Percentiles rank a stretch among this genome's conserved stretches.
Evolutionary conservation across 2,329 filamentous ascomycete genomes (phyloP).

Genomic region (Scortechinia acanthostroma): DNA sequence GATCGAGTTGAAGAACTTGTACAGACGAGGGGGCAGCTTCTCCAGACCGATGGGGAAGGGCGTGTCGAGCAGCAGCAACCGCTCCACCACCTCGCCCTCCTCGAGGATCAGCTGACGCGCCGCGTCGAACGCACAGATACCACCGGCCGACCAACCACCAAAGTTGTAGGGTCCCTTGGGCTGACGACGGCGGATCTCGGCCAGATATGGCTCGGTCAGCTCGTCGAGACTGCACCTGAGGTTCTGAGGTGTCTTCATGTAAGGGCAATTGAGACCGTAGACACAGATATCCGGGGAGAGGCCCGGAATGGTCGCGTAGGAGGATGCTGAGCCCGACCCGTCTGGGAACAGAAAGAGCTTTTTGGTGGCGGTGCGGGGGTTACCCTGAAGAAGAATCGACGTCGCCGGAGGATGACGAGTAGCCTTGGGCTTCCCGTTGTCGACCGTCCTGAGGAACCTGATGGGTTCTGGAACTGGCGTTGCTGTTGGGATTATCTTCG

Average conservation of each 20-base stretch:
- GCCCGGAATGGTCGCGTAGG: constrained; percentile 22
- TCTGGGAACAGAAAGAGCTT: constrained; percentile 31
- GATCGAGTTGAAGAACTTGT: not conserved
- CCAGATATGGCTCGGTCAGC: constrained; percentile 23
- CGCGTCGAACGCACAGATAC: constrained; percentile 35
- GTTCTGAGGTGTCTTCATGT: constrained; percentile 15
- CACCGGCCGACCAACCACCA: constrained; percentile 43
- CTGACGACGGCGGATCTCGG: constrained; percentile 33
- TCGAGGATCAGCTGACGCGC: constrained; percentile 22
- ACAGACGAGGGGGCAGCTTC: constrained; percentile 28
- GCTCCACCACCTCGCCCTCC: constrained; percentile 22
- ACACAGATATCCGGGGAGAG: constrained; percentile 18
- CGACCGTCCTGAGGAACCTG: not conserved
- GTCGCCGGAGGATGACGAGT: constrained; percentile 4
- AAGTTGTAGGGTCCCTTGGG: constrained; percentile 13
- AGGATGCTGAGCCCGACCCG: constrained; percentile 28
- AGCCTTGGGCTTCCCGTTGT: not conserved
- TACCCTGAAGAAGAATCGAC: constrained; percentile 21
- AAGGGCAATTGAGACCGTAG: constrained; percentile 28
- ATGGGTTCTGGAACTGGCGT: constrained; percentile 9
- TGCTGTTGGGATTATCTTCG: constrained; percentile 5
- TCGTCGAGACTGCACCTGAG: constrained; percentile 21
- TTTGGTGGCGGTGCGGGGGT: constrained; percentile 9
- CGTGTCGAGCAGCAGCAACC: constrained; percentile 29
- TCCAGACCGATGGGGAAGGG: constrained; percentile 33